Evolutionary conservation across 108 stramenopile genomes (phyloP).

Genomic region (Schizochytrium sp.): DNA sequence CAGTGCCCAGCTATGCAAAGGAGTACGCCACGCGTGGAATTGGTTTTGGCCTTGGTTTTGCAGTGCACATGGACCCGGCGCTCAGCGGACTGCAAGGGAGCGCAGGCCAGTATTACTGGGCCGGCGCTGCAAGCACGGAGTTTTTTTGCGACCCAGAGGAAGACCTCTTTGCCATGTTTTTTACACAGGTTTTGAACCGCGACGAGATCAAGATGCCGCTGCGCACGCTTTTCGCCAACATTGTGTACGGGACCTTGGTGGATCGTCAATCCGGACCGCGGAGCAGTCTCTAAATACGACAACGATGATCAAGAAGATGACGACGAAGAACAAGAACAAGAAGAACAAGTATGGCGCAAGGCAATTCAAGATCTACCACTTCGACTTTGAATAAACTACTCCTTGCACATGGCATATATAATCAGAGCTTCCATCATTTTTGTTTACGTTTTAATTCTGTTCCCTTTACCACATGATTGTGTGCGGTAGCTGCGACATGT

Average conservation of each 20-base stretch:
- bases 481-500: neutral
- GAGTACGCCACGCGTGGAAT: neutral
- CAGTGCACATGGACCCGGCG: neutral
- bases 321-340: too few relatives aligned
- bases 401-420: too few relatives aligned
- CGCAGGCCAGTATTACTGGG: constrained; percentile 20
- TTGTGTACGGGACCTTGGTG: neutral
- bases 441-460: neutral
- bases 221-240: neutral
- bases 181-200: constrained; percentile 17
- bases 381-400: too few relatives aligned
- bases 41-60: constrained; percentile 26
- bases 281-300: neutral
- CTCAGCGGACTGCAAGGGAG: neutral
- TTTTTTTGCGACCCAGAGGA: constrained; percentile 19
- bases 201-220: constrained; percentile 11
- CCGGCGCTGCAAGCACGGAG: constrained; percentile 19
- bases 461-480: neutral
- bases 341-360: too few relatives aligned
- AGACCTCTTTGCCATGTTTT: constrained; percentile 17
- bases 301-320: too few relatives aligned
- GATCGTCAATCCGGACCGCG: neutral
- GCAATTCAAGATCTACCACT: too few relatives aligned
- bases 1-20: neutral
- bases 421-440: neutral